A percentile compares a stretch with the other conserved stretches of the same genome.
phyloP scores from a whole-genome alignment of 129 eudicot species.

The Centaurea solstitialis region DNA sequence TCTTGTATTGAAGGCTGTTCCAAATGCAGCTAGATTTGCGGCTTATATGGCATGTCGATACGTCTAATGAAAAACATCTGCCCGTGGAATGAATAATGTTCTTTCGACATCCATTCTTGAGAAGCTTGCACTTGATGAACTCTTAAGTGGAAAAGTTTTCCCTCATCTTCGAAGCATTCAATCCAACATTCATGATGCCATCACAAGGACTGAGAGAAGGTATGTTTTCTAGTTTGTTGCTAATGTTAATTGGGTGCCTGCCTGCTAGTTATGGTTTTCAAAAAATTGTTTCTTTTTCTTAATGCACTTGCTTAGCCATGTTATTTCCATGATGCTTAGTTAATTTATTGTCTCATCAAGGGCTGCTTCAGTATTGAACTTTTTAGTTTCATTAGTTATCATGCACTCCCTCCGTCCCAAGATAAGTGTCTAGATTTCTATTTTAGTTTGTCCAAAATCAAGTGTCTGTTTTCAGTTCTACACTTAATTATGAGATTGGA shows the following conservation, averaged over 20 bases:
- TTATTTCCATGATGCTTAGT: no score
- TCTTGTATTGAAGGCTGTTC: conserved; percentile 76
- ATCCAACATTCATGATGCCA: conserved; percentile 75
- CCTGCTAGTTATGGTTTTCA: background rate
- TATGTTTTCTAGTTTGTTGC: conserved; percentile 14
- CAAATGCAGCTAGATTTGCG: conserved; percentile 79
- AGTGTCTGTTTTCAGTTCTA: background rate
- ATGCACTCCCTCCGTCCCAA: background rate
- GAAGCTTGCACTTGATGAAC: conserved; percentile 83
- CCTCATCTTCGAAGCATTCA: conserved; percentile 90
- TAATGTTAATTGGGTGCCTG: background rate
- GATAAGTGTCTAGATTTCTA: background rate
- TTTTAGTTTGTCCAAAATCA: background rate
- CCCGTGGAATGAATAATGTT: conserved; percentile 72
- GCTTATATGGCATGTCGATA: conserved; percentile 86
- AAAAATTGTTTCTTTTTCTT: background rate
- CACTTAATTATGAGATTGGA: background rate
- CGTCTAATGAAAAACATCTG: conserved; percentile 87
- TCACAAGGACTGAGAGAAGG: conserved; percentile 80
- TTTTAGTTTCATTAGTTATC: background rate
- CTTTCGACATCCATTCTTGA: conserved; percentile 71
- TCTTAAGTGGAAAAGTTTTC: conserved; percentile 72
- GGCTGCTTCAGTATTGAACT: no score
- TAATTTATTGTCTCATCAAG: background rate
- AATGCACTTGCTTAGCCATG: conserved; percentile 12